phyloP scores from a whole-genome alignment of 2,329 filamentous ascomycete genomes.

The Fonsecaea nubica region DNA sequence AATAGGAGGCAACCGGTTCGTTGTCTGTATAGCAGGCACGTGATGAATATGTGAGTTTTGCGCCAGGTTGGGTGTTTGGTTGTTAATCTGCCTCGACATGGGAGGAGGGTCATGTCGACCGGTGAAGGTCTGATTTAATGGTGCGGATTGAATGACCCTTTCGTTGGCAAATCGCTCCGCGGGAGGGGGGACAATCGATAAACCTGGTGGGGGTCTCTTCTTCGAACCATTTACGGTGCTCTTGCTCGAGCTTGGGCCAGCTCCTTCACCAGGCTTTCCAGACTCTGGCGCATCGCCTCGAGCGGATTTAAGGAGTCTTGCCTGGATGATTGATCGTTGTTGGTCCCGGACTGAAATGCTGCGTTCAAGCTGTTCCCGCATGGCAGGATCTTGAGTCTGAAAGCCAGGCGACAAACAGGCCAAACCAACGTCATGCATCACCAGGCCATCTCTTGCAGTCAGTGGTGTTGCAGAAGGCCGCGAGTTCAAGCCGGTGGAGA shows the following conservation, averaged over 20 bases:
- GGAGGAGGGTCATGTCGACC: conserved; percentile 81
- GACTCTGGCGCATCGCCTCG: conserved; percentile 73
- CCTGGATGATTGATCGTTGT: conserved; percentile 93
- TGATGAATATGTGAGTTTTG: conserved; percentile 91
- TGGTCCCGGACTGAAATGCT: conserved; percentile 93
- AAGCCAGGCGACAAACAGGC: conserved; percentile 96
- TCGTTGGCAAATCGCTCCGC: conserved; percentile 92
- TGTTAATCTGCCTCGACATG: conserved; percentile 76
- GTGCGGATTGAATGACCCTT: conserved; percentile 94
- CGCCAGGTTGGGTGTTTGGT: conserved; percentile 81
- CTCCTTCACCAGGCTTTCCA: conserved; percentile 60
- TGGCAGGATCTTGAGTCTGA: conserved; percentile 91
- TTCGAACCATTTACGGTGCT: conserved; percentile 69
- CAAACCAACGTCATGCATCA: conserved; percentile 89
- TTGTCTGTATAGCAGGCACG: conserved; percentile 83
- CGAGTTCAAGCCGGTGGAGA: conserved; percentile 32
- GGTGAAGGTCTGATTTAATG: conserved; percentile 92
- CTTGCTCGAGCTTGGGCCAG: conserved; percentile 56
- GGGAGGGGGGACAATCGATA: conserved; percentile 93
- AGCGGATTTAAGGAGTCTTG: conserved; percentile 83
- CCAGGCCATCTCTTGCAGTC: conserved; percentile 76
- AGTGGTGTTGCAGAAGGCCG: conserved; percentile 72
- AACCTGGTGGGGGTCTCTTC: conserved; percentile 81
- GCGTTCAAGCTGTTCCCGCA: conserved; percentile 93
- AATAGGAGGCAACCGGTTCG: conserved; percentile 90